Evolutionary conservation across 1,284 basidiomycete species (phyloP), one percentile per base, ranked within the genome.

Genomic region (Cutaneotrichosporon sp.): DNA sequence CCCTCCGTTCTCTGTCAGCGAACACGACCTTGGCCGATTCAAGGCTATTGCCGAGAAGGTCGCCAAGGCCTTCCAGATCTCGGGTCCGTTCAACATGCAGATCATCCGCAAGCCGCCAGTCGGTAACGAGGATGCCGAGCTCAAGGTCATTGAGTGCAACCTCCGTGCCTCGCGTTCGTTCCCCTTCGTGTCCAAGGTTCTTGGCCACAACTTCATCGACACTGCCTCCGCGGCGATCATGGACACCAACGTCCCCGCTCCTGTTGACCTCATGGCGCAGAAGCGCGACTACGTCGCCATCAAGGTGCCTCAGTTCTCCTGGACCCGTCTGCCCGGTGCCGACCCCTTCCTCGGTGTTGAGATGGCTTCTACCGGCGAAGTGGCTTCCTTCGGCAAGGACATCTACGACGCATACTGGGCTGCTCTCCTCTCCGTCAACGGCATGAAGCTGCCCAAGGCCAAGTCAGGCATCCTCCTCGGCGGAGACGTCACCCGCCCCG

Each of bases 71-170:
- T 96, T 97, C 75, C 81, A 97, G 67, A 97, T 99, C 56, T 94
- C 90, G 25, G 94, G 96, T 31, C 96, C 96, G 6, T 98, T 86
- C 84, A 98, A 99, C 77, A 98, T 99, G 92, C 96, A 99, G 77
- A 84, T 99, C 74, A 98, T 99, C 77, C 85, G 88, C 69, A 91
- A 93, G 76, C 82, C 84, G 3, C 74, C 82, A 9, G 78, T 77
- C 24, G 76, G 75, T 12, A 81, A 80, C 46, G 78, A 82, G 22
- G 72, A 72, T 54, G 80, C 85, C 51, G 77, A 78, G 57, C 83
- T 98, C 65, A 98, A 97, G 80, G 94, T 98, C 61, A 98, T 98
- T 61, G 94, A 98, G 77, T 98, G 96, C 77, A 98, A 98, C 77
- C 79, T 98, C 49, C 90, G 96, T 62, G 96, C 96, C 24, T 96